These are phyloP conservation scores for Tricholoma flavovirens DNA, from an alignment of 768 basidiomycete species.

Conservation along the genomic window DNA sequence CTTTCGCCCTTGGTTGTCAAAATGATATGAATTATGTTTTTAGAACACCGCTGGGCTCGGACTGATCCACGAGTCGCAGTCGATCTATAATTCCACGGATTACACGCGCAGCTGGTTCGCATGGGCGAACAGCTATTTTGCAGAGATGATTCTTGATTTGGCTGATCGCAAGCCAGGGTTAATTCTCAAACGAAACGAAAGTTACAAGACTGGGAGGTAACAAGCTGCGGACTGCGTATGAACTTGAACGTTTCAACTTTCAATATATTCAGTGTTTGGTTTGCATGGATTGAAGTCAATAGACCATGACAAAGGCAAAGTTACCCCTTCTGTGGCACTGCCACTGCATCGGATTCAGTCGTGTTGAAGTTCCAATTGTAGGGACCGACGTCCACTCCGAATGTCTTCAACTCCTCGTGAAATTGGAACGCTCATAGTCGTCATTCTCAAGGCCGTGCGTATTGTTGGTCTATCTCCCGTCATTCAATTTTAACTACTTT, in stretches of 20 bases:
- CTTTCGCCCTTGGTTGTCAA: constrained; percentile 5
- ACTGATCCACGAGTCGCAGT: constrained; percentile 72
- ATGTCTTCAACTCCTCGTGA: constrained; percentile 64
- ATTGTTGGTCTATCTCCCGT: constrained; percentile 6
- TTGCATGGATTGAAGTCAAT: background rate
- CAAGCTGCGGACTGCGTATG: constrained; percentile 8
- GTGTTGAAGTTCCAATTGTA: background rate
- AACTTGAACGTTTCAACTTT: background rate
- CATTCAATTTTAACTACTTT: constrained; percentile 15
- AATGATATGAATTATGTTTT: background rate
- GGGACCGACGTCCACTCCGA: background rate
- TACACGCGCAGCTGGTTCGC: constrained; percentile 79
- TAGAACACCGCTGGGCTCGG: constrained; percentile 72
- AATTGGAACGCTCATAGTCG: constrained; percentile 91
- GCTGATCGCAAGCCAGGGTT: constrained; percentile 68
- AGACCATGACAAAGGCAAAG: constrained; percentile 3
- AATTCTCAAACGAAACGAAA: constrained; percentile 49
- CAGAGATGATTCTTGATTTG: constrained; percentile 76
- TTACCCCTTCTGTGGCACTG: background rate
- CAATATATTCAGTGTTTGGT: background rate
- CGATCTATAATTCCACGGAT: constrained; percentile 47
- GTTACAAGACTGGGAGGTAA: constrained; percentile 51
- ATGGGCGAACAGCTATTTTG: constrained; percentile 81
- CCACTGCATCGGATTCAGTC: background rate
- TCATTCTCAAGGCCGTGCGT: constrained; percentile 90